Percentiles rank a stretch among this genome's conserved stretches.
phyloP scores from a whole-genome alignment of 345 rosid species.

The Gossypium stocksii region DNA sequence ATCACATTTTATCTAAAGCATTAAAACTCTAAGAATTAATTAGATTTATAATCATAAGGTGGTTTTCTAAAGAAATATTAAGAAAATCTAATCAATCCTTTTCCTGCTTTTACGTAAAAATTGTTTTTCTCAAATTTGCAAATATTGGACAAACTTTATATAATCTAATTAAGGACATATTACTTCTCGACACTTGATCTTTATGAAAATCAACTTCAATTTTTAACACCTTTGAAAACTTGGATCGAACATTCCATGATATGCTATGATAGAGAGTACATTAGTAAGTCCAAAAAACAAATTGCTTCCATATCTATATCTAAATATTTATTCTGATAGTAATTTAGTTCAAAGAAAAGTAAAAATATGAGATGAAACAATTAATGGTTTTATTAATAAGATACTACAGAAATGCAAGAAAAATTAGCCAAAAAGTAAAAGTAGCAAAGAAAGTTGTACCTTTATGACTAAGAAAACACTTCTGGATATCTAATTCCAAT shows the following conservation, averaged over 20 bases:
- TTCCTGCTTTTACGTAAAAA: background rate
- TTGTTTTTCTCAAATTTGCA: background rate
- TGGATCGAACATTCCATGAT: background rate
- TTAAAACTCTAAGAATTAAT: background rate
- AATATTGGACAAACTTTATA: background rate
- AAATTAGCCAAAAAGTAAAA: background rate
- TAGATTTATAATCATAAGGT: background rate
- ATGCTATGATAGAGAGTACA: background rate
- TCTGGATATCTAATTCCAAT: no score
- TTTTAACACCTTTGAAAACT: background rate
- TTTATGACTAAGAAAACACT: background rate
- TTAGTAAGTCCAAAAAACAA: background rate
- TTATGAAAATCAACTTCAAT: background rate
- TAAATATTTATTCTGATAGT: background rate
- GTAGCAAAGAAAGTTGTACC: background rate
- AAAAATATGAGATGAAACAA: background rate
- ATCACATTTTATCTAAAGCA: background rate
- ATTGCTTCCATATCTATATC: background rate
- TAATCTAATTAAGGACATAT: background rate
- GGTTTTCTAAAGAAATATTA: background rate
- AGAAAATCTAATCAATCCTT: background rate
- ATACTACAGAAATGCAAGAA: background rate
- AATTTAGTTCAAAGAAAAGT: background rate
- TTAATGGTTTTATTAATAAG: background rate
- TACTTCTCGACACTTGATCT: background rate